Conservation (phyloP, 75 land plant genomes). For the Pinus taeda region DNA sequence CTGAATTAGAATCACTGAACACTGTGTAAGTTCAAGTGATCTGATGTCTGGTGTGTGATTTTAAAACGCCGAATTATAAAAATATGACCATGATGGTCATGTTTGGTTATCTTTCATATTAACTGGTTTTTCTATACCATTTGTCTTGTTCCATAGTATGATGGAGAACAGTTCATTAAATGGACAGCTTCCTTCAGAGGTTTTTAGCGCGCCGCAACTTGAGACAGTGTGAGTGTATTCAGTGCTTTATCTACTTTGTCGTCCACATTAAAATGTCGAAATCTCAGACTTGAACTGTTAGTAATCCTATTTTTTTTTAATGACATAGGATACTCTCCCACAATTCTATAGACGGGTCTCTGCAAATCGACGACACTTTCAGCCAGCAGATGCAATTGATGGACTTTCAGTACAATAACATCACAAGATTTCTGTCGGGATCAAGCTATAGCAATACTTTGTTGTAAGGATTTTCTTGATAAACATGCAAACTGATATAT, state of each 20-base stretch:
- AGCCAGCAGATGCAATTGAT: slow-evolving; percentile 27
- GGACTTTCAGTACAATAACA: slow-evolving; percentile 44
- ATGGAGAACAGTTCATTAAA: slow-evolving; percentile 26
- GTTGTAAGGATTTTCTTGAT: slow-evolving; percentile 26
- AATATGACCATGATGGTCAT: neutral
- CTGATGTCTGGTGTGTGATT: neutral
- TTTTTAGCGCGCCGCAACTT: slow-evolving; percentile 28
- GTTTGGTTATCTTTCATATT: neutral
- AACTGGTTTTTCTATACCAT: neutral
- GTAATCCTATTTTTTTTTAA: neutral
- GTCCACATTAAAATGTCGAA: neutral
- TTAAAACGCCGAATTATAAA: neutral
- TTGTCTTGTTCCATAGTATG: slow-evolving; percentile 15
- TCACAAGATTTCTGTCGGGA: slow-evolving; percentile 16
- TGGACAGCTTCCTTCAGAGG: slow-evolving; percentile 22
- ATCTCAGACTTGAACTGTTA: neutral
- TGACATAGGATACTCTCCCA: slow-evolving; percentile 24
- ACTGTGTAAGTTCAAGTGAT: slow-evolving; percentile 28
- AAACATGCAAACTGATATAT: slow-evolving; percentile 3
- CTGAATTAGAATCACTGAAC: slow-evolving; percentile 22
- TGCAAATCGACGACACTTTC: slow-evolving; percentile 14
- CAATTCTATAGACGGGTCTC: slow-evolving; percentile 32
- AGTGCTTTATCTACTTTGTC: neutral
- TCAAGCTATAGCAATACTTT: slow-evolving; percentile 23
- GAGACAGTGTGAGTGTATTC: slow-evolving; percentile 41